Percentiles rank a stretch among this genome's conserved stretches.
Conservation (phyloP, 306 rosid species). For the Trichosanthes truncata region DNA sequence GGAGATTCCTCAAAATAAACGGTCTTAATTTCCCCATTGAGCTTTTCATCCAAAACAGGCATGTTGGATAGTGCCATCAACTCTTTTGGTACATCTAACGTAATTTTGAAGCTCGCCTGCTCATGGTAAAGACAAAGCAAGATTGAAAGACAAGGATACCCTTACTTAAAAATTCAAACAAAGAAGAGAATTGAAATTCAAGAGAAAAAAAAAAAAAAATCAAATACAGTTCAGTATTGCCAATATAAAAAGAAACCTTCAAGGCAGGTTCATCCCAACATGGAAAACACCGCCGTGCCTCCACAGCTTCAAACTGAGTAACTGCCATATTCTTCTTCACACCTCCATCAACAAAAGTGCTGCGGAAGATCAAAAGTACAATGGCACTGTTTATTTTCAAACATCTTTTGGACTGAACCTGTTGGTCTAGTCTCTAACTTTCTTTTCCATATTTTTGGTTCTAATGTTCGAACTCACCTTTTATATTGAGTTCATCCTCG, state of each 20-base stretch:
- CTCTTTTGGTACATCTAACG: constrained; percentile 42
- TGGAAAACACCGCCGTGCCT: constrained; percentile 62
- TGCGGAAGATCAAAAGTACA: constrained; percentile 8
- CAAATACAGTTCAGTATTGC: neutral
- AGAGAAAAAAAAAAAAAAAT: neutral
- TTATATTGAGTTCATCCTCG: neutral
- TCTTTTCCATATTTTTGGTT: neutral
- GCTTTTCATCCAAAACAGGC: constrained; percentile 41
- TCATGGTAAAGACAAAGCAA: neutral
- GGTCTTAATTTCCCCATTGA: constrained; percentile 32
- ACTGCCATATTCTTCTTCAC: constrained; percentile 51
- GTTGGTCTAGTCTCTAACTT: neutral
- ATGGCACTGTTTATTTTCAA: neutral
- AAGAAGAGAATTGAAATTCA: neutral
- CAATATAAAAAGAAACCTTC: constrained; percentile 27
- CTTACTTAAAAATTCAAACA: neutral
- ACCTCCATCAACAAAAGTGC: constrained; percentile 39
- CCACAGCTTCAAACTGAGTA: constrained; percentile 58
- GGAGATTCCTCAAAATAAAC: constrained; percentile 48
- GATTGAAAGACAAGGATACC: neutral
- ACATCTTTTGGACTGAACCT: neutral
- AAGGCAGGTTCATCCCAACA: constrained; percentile 71
- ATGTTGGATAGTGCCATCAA: constrained; percentile 54
- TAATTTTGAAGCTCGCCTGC: constrained; percentile 57
- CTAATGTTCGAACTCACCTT: neutral